These are phyloP conservation scores for Irpex lacteus DNA, from an alignment of 1,284 basidiomycete species.

Conservation along the genomic window DNA sequence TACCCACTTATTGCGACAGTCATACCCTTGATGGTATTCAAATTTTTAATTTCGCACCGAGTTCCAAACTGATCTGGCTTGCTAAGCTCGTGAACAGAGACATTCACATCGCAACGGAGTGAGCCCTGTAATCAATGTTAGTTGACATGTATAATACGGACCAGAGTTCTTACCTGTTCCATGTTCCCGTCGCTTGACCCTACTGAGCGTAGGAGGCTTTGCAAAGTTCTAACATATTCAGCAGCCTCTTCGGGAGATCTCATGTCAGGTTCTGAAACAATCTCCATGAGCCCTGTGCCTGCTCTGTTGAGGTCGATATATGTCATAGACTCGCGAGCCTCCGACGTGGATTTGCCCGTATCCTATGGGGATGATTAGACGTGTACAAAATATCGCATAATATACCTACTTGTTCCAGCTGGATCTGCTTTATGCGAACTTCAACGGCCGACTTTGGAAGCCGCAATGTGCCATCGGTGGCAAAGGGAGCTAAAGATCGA, in stretches of 20 bases:
- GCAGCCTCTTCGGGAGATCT: slow-evolving; percentile 92
- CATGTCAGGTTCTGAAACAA: slow-evolving; percentile 94
- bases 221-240: slow-evolving; percentile 84
- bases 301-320: slow-evolving; percentile 90
- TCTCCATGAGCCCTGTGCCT: slow-evolving; percentile 90
- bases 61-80: slow-evolving; percentile 62
- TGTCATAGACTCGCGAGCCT: slow-evolving; percentile 52
- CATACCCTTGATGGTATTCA: slow-evolving; percentile 90
- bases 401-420: slow-evolving; percentile 84
- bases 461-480: slow-evolving; percentile 63
- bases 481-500: slow-evolving; percentile 65
- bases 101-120: slow-evolving; percentile 93
- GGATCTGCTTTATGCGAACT: slow-evolving; percentile 90
- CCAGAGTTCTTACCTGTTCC: slow-evolving; percentile 76
- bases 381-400: neutral
- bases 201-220: slow-evolving; percentile 78
- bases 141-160: neutral
- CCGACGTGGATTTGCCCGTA: slow-evolving; percentile 87
- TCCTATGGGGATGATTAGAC: slow-evolving; percentile 53
- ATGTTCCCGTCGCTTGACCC: slow-evolving; percentile 95
- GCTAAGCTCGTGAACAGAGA: slow-evolving; percentile 77
- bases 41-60: slow-evolving; percentile 96
- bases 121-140: slow-evolving; percentile 65
- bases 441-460: slow-evolving; percentile 42
- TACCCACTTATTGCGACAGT: slow-evolving; percentile 80